A percentile compares a stretch with the other conserved stretches of the same genome.
These are phyloP conservation scores for Ananas comosus DNA, from an alignment of 176 grass and related monocot genomes.

Conservation along the genomic window DNA sequence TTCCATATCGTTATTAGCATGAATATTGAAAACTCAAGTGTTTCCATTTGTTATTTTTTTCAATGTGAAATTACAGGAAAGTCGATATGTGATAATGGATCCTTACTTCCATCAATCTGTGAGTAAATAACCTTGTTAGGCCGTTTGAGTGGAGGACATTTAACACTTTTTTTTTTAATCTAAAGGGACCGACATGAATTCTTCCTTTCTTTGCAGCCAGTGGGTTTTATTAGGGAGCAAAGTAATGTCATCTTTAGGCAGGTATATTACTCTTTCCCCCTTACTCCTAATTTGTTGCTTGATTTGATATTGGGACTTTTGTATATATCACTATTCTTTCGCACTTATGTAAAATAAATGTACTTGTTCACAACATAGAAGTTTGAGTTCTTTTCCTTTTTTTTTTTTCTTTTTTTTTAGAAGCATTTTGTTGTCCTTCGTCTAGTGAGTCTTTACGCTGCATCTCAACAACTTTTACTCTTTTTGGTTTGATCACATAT, in stretches of 20 bases:
- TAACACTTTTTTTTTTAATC: conserved; percentile 10
- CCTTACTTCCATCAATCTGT: conserved; percentile 56
- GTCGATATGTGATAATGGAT: conserved; percentile 86
- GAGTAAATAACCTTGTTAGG: conserved; percentile 22
- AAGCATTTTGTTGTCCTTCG: too few species aligned
- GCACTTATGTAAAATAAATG: not conserved
- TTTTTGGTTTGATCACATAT: too few species aligned
- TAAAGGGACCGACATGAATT: conserved; percentile 10
- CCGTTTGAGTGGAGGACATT: not conserved
- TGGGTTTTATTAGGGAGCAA: conserved; percentile 78
- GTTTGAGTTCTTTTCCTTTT: too few species aligned
- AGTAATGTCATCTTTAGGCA: conserved; percentile 91
- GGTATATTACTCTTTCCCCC: conserved; percentile 28
- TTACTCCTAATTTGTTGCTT: not conserved
- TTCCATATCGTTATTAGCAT: not conserved
- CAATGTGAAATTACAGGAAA: conserved; percentile 49
- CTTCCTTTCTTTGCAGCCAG: conserved; percentile 39
- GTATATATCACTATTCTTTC: not conserved
- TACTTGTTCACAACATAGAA: too few species aligned
- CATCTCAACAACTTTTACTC: too few species aligned
- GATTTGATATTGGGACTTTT: not conserved
- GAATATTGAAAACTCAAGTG: not conserved
- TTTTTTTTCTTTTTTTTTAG: too few species aligned
- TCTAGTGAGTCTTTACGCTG: too few species aligned
- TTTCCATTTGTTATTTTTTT: conserved; percentile 3